Base-by-base conservation (phyloP, 106 monocot genomes). In the Triglochin maritima region DNA sequence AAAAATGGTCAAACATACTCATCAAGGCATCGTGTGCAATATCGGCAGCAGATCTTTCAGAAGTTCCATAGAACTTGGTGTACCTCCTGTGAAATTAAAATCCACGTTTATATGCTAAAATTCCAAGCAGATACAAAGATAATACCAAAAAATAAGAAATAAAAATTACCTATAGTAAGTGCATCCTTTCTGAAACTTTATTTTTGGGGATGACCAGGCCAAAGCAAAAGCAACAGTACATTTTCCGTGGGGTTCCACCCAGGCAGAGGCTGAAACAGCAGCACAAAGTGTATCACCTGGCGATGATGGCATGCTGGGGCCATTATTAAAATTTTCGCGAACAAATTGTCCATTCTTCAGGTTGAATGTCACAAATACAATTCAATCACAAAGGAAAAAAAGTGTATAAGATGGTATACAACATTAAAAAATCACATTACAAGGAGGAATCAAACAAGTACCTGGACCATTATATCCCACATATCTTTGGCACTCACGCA, bases 31-130 rank as follows among this genome's bases (percentile, higher is more conserved):
- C 88, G 67, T 92, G 98, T 45, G 80, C 98, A 73, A 99, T 79
- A 75, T 82, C 72, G 63, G 79, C 53, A 45, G 98, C 98, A 63
- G 88, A 80, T 72, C 81, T 82, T 65, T 88, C 86, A 64, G 91
- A 91, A 69, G 88, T 92, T 74, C 98, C 98, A 85, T 92, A 99
- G 76, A 99, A 99, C 59, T 79, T 77, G 17, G 98, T 89, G 72
- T 99, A 99, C 74, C 88, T 82, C 88, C 98, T 99, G 72, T 44
- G 58, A 69, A 14, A 72, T 10, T 50, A 47, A 44, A 54, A 8
- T 50, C n/a, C 17, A 17, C 17, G 6, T 57, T n/a, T 57, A 16
- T n/a, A 57, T n/a, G 17, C 7, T 57, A 15, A 5, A 50, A 73
- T 44, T 45, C 12, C 43, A 17, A 9, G 6, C 10, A 41, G 11